phyloP scores from a whole-genome alignment of 2,329 filamentous ascomycete genomes.

The Fusarium sp. region DNA sequence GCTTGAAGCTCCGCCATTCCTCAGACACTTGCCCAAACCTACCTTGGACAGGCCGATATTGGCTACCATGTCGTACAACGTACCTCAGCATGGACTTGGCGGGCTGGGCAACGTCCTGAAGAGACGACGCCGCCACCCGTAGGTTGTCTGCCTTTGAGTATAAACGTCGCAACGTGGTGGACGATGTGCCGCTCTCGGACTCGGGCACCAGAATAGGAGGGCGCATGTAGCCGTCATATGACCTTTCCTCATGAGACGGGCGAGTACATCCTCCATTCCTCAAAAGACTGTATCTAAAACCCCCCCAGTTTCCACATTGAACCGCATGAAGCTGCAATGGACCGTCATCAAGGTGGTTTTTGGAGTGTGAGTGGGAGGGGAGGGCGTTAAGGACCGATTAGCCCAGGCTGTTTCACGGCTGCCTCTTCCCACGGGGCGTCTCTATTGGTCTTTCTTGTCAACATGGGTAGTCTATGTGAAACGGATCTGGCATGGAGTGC shows the following conservation, averaged over 20 bases:
- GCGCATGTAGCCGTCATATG: background rate
- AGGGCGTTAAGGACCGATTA: background rate
- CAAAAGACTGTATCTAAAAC: background rate
- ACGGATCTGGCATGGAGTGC: background rate
- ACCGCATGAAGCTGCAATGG: background rate
- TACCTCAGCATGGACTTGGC: conserved; percentile 1
- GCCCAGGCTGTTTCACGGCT: conserved; percentile 1
- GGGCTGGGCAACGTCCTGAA: background rate
- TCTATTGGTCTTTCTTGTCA: background rate
- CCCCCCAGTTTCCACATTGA: background rate
- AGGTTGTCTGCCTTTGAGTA: background rate
- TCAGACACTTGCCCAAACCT: background rate
- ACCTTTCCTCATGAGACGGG: background rate
- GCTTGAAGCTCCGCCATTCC: conserved; percentile 13
- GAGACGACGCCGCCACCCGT: conserved; percentile 10
- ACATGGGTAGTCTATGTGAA: conserved; percentile 1
- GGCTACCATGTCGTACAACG: conserved; percentile 16
- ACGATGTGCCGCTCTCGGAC: background rate
- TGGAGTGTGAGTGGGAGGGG: background rate
- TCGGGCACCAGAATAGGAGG: background rate
- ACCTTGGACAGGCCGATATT: background rate
- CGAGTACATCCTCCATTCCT: background rate
- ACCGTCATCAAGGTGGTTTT: background rate
- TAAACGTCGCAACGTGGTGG: background rate
- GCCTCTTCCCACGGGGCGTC: background rate